Conservation (phyloP, 2,329 filamentous ascomycete species). For the Podosphaera aphanis region DNA sequence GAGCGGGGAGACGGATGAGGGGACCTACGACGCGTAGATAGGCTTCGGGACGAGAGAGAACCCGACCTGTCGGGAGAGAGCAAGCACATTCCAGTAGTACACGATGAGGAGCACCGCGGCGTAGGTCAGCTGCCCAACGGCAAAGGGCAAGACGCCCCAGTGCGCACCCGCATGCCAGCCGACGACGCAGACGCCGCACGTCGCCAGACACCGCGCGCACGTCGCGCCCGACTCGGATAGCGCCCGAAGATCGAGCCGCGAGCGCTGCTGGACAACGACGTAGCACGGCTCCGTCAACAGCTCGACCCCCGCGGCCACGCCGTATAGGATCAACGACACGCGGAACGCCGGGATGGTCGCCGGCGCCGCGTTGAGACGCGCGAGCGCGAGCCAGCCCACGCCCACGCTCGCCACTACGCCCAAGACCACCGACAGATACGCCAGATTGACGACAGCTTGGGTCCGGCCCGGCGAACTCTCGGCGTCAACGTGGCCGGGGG, state of each 20-base stretch:
- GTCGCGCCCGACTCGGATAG: slow-evolving; percentile 66
- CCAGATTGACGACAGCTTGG: slow-evolving; percentile 71
- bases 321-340: slow-evolving; percentile 34
- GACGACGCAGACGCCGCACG: slow-evolving; percentile 47
- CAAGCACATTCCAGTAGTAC: slow-evolving; percentile 40
- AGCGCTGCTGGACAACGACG: slow-evolving; percentile 59
- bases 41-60: slow-evolving; percentile 44
- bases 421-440: slow-evolving; percentile 52
- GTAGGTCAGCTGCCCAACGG: slow-evolving; percentile 63
- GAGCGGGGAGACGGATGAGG: not conserved
- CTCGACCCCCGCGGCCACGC: slow-evolving; percentile 40
- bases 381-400: slow-evolving; percentile 46
- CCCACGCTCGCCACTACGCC: slow-evolving; percentile 39
- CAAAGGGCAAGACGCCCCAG: slow-evolving; percentile 67
- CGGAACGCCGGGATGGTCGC: slow-evolving; percentile 29
- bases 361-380: slow-evolving; percentile 23
- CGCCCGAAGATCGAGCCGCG: slow-evolving; percentile 60
- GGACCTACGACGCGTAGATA: slow-evolving; percentile 16
- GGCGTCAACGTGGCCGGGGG: slow-evolving; percentile 10
- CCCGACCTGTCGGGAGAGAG: slow-evolving; percentile 28
- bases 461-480: slow-evolving; percentile 19
- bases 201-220: slow-evolving; percentile 49
- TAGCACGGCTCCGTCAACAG: slow-evolving; percentile 74
- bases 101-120: slow-evolving; percentile 42
- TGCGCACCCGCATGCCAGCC: slow-evolving; percentile 27